A percentile compares a stretch with the other conserved stretches of the same genome.
phyloP scores from a whole-genome alignment of 2,329 filamentous ascomycete species.

The Epichloe gansuensis region DNA sequence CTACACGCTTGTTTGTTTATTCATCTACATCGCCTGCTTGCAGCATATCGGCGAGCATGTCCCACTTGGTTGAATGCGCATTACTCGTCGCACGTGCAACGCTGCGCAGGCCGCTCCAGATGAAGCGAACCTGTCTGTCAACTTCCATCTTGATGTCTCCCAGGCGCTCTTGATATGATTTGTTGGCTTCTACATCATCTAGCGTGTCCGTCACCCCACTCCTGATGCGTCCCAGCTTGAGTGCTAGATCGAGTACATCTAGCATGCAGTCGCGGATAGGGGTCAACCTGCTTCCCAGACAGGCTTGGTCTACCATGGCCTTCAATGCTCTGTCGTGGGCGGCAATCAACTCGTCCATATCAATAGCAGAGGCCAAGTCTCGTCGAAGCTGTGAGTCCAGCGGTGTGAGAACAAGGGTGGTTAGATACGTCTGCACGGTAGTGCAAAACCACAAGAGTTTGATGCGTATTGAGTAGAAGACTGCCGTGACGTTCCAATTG shows the following conservation, averaged over 20 bases:
- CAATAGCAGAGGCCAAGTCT: constrained; percentile 47
- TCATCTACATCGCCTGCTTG: constrained; percentile 33
- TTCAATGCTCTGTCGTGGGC: constrained; percentile 54
- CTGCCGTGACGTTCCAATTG: constrained; percentile 29
- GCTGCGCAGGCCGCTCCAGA: constrained; percentile 59
- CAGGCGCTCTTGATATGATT: constrained; percentile 40
- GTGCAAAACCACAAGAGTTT: constrained; percentile 69
- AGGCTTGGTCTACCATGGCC: constrained; percentile 52
- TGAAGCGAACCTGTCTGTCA: constrained; percentile 54
- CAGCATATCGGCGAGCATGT: constrained; percentile 69
- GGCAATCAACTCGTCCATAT: constrained; percentile 71
- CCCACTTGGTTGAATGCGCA: constrained; percentile 51
- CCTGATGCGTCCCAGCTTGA: constrained; percentile 54
- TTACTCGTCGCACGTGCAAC: constrained; percentile 64
- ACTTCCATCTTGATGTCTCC: constrained; percentile 49
- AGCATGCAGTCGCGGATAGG: constrained; percentile 63
- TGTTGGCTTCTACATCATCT: constrained; percentile 20
- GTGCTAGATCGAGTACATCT: constrained; percentile 63
- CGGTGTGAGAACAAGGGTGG: constrained; percentile 56
- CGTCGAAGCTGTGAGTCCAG: constrained; percentile 43
- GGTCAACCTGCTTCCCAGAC: constrained; percentile 55
- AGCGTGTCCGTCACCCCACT: background rate
- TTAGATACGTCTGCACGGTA: constrained; percentile 63
- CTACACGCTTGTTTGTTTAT: background rate
- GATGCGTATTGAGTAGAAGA: constrained; percentile 51